These are phyloP conservation scores for Agrocybe pediades DNA, from an alignment of 768 basidiomycete species.

Conservation along the genomic window DNA sequence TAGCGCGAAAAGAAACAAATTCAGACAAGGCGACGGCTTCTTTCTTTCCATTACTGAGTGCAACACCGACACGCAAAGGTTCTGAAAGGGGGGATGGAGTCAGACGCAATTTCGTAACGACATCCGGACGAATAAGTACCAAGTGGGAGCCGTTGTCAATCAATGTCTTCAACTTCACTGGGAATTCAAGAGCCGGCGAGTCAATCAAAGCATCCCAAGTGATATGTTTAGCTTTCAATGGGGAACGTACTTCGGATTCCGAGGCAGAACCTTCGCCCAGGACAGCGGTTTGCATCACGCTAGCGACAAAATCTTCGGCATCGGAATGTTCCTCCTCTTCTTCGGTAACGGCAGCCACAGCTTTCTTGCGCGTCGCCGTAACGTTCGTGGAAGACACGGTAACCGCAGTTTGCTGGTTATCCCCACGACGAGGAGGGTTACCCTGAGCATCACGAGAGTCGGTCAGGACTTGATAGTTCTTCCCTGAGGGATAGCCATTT, in stretches of 20 bases:
- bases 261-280: background rate
- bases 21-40: slow-evolving; percentile 1
- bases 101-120: slow-evolving; percentile 19
- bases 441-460: background rate
- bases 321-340: background rate
- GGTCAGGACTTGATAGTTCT: background rate
- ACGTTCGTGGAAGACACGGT: background rate
- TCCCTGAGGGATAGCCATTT: background rate
- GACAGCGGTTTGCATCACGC: background rate
- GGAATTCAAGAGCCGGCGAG: background rate
- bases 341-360: background rate
- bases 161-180: background rate
- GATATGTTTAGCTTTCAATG: background rate
- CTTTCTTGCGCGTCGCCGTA: background rate
- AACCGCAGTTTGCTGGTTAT: background rate
- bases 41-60: slow-evolving; percentile 3
- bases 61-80: slow-evolving; percentile 7
- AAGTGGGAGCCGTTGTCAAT: slow-evolving; percentile 9
- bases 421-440: background rate
- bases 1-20: slow-evolving; percentile 17
- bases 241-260: slow-evolving; percentile 10
- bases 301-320: background rate
- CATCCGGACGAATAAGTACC: slow-evolving; percentile 28
- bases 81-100: background rate
- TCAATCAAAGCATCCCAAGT: background rate